Percentiles rank a stretch among this genome's conserved stretches.
Evolutionary conservation across 139 green algal species (phyloP).

Genomic region (Chlamydomonas incerta): DNA sequence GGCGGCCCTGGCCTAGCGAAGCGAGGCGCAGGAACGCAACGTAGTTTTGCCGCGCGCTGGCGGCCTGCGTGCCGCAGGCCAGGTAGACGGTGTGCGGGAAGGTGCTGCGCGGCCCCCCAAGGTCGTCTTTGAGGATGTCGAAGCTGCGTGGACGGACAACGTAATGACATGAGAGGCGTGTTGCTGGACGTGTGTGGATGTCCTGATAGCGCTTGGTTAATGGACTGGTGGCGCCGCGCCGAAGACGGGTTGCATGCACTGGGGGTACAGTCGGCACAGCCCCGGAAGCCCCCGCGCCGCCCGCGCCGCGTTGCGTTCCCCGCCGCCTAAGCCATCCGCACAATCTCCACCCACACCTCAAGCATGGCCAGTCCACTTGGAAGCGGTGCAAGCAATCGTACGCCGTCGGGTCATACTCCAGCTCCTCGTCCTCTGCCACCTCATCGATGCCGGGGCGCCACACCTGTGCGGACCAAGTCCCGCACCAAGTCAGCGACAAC

Average conservation of each 20-base stretch:
- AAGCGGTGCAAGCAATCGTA: constrained; percentile 95
- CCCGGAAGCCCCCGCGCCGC: too few relatives aligned
- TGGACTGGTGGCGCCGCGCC: too few relatives aligned
- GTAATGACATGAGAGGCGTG: too few relatives aligned
- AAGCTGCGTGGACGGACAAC: constrained; percentile 68
- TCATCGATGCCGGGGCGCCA: constrained; percentile 82
- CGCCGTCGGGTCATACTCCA: constrained; percentile 95
- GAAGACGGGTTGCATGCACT: too few relatives aligned
- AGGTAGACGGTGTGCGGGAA: constrained; percentile 95
- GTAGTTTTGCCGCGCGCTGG: constrained; percentile 78
- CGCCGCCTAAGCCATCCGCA: too few relatives aligned
- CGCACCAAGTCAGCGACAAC: neutral
- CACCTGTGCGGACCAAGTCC: constrained; percentile 63
- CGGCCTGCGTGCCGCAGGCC: constrained; percentile 84
- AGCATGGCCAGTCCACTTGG: constrained; percentile 93
- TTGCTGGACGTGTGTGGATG: too few relatives aligned
- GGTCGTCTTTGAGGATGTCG: constrained; percentile 89
- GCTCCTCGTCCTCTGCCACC: constrained; percentile 89
- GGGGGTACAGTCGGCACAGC: too few relatives aligned
- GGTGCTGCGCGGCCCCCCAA: constrained; percentile 75
- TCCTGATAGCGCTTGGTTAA: too few relatives aligned
- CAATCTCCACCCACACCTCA: constrained; percentile 82
- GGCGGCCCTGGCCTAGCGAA: constrained; percentile 73
- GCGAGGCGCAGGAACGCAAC: constrained; percentile 80
- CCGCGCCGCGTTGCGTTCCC: too few relatives aligned